Conservation (phyloP, 1,139 yeast species). For the Saccharomyces hybrid region DNA sequence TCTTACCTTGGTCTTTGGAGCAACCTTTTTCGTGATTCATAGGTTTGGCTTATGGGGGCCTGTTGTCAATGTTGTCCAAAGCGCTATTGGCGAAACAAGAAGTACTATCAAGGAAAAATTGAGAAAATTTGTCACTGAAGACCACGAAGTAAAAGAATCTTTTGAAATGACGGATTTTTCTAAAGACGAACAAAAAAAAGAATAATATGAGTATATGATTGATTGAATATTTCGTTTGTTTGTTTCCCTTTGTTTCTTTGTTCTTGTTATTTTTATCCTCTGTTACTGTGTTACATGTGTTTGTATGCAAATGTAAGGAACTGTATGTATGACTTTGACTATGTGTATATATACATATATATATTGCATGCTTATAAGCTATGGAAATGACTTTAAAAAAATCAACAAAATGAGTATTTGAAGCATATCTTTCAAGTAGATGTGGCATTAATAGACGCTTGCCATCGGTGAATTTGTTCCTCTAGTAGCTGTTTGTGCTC, state of each 20-base stretch:
- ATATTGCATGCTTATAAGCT: background rate
- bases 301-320: background rate
- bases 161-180: slow-evolving; percentile 15
- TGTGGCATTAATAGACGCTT: background rate
- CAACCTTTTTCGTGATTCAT: slow-evolving; percentile 61
- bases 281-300: background rate
- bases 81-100: slow-evolving; percentile 51
- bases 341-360: background rate
- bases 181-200: slow-evolving; percentile 3
- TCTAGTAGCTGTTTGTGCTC: background rate
- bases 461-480: background rate
- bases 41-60: slow-evolving; percentile 71
- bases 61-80: slow-evolving; percentile 50
- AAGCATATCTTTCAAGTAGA: background rate
- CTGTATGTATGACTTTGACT: background rate
- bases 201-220: background rate
- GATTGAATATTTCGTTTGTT: background rate
- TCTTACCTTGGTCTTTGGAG: slow-evolving; percentile 45
- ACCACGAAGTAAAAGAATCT: slow-evolving; percentile 12
- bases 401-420: background rate
- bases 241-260: background rate
- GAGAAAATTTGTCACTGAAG: slow-evolving; percentile 31
- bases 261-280: background rate
- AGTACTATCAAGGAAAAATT: slow-evolving; percentile 53
- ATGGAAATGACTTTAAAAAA: background rate